These are phyloP conservation scores for Boletus rubescentipes DNA, from an alignment of 768 basidiomycete genomes.

Conservation along the genomic window DNA sequence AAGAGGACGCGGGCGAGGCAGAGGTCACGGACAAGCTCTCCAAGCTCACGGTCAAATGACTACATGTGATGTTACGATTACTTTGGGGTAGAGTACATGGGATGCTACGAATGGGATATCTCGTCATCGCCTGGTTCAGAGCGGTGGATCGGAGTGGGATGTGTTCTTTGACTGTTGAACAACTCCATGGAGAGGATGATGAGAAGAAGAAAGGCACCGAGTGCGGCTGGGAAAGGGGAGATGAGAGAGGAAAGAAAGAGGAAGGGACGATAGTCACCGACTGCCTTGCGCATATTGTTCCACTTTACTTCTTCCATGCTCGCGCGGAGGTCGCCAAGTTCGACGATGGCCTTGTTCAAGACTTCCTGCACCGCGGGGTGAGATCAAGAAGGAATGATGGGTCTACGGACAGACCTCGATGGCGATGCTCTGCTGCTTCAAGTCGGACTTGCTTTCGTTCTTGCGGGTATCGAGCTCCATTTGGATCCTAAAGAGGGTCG, in stretches of 20 bases:
- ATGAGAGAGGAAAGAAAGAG: background rate
- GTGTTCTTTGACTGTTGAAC: slow-evolving; percentile 40
- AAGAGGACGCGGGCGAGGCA: slow-evolving; percentile 7
- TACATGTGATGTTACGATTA: background rate
- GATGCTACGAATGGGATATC: slow-evolving; percentile 15
- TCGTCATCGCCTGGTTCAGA: slow-evolving; percentile 10
- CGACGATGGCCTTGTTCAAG: slow-evolving; percentile 71
- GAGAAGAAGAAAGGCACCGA: slow-evolving; percentile 64
- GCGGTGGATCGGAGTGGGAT: background rate
- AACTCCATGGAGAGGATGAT: slow-evolving; percentile 74
- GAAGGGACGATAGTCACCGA: slow-evolving; percentile 47
- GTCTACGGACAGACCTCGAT: slow-evolving; percentile 69
- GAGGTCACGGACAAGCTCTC: slow-evolving; percentile 51
- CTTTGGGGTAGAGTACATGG: slow-evolving; percentile 15
- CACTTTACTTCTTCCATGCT: slow-evolving; percentile 84
- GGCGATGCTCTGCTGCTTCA: slow-evolving; percentile 79
- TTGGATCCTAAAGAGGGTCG: slow-evolving; percentile 65
- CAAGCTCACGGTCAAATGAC: slow-evolving; percentile 55
- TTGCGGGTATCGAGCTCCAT: slow-evolving; percentile 96
- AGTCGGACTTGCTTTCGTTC: slow-evolving; percentile 81
- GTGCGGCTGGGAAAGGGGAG: slow-evolving; percentile 45
- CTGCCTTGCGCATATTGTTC: slow-evolving; percentile 85
- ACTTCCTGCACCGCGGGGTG: slow-evolving; percentile 50
- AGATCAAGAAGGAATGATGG: background rate
- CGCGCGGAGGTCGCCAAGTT: slow-evolving; percentile 74